Evolutionary conservation across 495 filamentous ascomycete species (phyloP).

Genomic region (Talaromyces nanjingensis): DNA sequence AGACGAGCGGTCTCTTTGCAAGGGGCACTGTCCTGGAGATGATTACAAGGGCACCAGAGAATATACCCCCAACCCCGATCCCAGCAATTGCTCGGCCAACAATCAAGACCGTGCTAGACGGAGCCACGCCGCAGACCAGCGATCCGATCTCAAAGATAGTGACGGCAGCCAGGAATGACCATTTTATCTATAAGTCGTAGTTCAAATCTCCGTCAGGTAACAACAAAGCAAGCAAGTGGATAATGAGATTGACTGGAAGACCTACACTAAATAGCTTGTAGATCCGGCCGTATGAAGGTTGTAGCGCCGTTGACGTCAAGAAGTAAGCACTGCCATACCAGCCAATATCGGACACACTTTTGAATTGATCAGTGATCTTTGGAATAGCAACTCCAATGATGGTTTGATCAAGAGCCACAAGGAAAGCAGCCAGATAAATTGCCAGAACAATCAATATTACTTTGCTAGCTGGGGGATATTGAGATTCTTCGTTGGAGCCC

Average conservation of each 20-base stretch:
- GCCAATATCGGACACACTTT: slow-evolving; percentile 34
- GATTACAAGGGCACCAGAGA: slow-evolving; percentile 67
- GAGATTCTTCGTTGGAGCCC: slow-evolving; percentile 3
- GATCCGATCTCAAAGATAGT: slow-evolving; percentile 66
- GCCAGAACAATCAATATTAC: slow-evolving; percentile 29
- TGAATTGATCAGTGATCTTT: slow-evolving; percentile 37
- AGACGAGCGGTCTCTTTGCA: slow-evolving; percentile 56
- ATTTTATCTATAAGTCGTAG: slow-evolving; percentile 33
- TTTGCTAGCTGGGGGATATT: slow-evolving; percentile 16
- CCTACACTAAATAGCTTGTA: slow-evolving; percentile 25
- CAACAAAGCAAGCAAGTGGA: no score
- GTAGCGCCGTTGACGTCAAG: slow-evolving; percentile 24
- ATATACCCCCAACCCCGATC: slow-evolving; percentile 65
- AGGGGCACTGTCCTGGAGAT: slow-evolving; percentile 54
- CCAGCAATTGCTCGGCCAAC: slow-evolving; percentile 72
- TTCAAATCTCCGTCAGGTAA: neutral
- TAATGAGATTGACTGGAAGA: neutral
- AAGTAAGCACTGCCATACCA: slow-evolving; percentile 41
- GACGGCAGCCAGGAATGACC: slow-evolving; percentile 53
- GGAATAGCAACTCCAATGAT: slow-evolving; percentile 39
- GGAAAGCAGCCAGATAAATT: slow-evolving; percentile 42
- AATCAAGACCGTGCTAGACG: slow-evolving; percentile 58
- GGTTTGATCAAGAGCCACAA: slow-evolving; percentile 45
- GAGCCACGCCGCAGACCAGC: slow-evolving; percentile 61
- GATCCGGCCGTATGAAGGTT: slow-evolving; percentile 24